Base-by-base conservation (phyloP, 2,329 filamentous ascomycete genomes). In the Zopfia rhizophila region DNA sequence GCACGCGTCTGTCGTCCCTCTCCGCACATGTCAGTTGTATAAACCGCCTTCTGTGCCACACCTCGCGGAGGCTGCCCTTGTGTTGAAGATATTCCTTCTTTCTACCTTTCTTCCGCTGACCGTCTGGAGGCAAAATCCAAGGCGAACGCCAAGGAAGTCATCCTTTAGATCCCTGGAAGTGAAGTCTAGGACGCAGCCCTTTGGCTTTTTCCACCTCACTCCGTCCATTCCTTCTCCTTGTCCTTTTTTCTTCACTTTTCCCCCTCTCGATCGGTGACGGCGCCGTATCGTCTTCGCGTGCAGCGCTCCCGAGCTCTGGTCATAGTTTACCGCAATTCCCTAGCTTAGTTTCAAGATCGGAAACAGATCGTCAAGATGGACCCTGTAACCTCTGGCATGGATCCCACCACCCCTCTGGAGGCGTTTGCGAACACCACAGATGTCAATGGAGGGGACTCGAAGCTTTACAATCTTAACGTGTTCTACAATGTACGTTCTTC, bases 401-500 rank as follows among this genome's bases (percentile, higher is more conserved):
- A 69, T 37, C 58, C 62, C 22, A 72, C 68, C 22, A 44, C 58
- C 11, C 70, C 68, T 38, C 51, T 73, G 19, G 65, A 66, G 42
- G 38, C 52, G 5, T 73, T 66, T 48, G 51, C 54, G 74, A 90
- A 90, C 75, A 82, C 82, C 64, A 85, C 85, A 13, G 75, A 75
- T 24, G 70, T 76, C 16, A 84, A 82, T 6, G 89, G 89, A 55
- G 89, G 89, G 75, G 75, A 85, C 75, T 79, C 88, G 18, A 73
- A 85, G 48, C 76, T 76, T 1, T 75, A 89, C 55, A 83, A 96
- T 72, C 81, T 96, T 58, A 96, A 96, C 73, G 76, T 92, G 61
- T 95, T 84, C 74, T 96, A 96, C 75, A 83, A 90, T 70, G 87
- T 89, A 76, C 58, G 81, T 66, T 36, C 39, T 24, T 29, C 39